A percentile compares a stretch with the other conserved stretches of the same genome.
Evolutionary conservation across 352 stramenopile genomes (phyloP).

Genomic region (Elongisporangium senticosum): DNA sequence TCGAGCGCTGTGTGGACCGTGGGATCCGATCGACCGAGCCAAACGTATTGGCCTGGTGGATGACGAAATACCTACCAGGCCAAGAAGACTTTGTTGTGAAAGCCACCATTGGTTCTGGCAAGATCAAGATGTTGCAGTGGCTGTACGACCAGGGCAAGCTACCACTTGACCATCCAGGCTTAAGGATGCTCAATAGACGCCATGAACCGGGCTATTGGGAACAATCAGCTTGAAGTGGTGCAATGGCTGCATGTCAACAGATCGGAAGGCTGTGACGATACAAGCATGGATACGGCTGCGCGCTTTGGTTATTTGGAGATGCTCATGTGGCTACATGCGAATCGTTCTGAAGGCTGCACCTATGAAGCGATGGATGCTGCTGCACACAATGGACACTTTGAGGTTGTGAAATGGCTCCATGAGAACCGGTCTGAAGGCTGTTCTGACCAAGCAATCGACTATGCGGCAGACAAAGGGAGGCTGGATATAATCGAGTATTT

Average conservation of each 20-base stretch:
- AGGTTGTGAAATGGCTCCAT: constrained; percentile 29
- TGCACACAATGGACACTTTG: constrained; percentile 21
- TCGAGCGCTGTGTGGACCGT: no score
- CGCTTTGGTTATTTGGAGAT: constrained; percentile 12
- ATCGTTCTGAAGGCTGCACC: constrained; percentile 20
- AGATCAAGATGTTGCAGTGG: no score
- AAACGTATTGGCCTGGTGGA: no score
- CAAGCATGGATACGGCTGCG: constrained; percentile 5
- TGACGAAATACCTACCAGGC: no score
- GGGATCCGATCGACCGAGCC: no score
- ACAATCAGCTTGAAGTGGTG: constrained; percentile 1
- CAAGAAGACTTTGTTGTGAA: no score
- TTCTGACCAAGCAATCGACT: constrained; percentile 15
- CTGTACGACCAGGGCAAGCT: no score
- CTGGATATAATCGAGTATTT: constrained; percentile 25
- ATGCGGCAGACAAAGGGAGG: constrained; percentile 16
- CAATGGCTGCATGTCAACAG: constrained; percentile 7
- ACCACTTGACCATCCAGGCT: no score
- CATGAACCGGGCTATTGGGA: constrained; percentile 3
- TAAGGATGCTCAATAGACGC: constrained; percentile 7
- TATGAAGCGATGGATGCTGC: constrained; percentile 24
- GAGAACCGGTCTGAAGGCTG: constrained; percentile 15
- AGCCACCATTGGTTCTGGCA: no score
- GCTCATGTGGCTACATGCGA: constrained; percentile 20
- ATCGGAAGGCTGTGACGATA: constrained; percentile 6